Percentiles rank a stretch among this genome's conserved stretches.
These are phyloP conservation scores for Gleditsia sinensis DNA, from an alignment of 306 rosid species.

Conservation along the genomic window DNA sequence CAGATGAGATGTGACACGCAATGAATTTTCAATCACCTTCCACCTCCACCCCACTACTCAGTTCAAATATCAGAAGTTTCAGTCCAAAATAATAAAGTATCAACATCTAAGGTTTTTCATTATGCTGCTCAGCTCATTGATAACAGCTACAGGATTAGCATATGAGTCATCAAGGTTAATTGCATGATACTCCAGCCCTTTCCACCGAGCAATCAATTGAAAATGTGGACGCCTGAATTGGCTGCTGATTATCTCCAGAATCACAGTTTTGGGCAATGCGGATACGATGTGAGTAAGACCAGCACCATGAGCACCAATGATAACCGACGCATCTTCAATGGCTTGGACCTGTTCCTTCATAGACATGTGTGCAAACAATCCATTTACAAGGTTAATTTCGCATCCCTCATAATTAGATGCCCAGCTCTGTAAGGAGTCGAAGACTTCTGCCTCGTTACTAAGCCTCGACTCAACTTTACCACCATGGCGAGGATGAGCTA, in stretches of 20 bases:
- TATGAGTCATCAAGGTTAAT: slow-evolving; percentile 69
- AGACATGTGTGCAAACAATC: slow-evolving; percentile 94
- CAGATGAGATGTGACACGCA: slow-evolving; percentile 3
- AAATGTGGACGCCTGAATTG: slow-evolving; percentile 83
- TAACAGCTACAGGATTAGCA: slow-evolving; percentile 64
- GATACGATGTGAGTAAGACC: slow-evolving; percentile 94
- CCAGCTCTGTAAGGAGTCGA: slow-evolving; percentile 68
- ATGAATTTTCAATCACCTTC: slow-evolving; percentile 17
- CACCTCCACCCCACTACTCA: background rate
- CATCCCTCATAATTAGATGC: slow-evolving; percentile 57
- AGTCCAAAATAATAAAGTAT: slow-evolving; percentile 43
- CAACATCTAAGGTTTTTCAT: slow-evolving; percentile 74
- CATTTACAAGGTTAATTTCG: slow-evolving; percentile 80
- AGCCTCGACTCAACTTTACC: slow-evolving; percentile 91
- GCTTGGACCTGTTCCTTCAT: slow-evolving; percentile 95
- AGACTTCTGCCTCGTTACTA: slow-evolving; percentile 78
- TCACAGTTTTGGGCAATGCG: slow-evolving; percentile 74
- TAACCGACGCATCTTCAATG: slow-evolving; percentile 91
- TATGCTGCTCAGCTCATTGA: slow-evolving; percentile 55
- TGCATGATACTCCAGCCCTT: slow-evolving; percentile 87
- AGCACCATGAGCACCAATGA: slow-evolving; percentile 94
- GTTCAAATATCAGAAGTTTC: slow-evolving; percentile 13
- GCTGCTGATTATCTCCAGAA: slow-evolving; percentile 87
- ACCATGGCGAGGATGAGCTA: slow-evolving; percentile 93
- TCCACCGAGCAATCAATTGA: slow-evolving; percentile 82